Conservation (phyloP, 106 monocot species). For the Dendrobium chrysotoxum region DNA sequence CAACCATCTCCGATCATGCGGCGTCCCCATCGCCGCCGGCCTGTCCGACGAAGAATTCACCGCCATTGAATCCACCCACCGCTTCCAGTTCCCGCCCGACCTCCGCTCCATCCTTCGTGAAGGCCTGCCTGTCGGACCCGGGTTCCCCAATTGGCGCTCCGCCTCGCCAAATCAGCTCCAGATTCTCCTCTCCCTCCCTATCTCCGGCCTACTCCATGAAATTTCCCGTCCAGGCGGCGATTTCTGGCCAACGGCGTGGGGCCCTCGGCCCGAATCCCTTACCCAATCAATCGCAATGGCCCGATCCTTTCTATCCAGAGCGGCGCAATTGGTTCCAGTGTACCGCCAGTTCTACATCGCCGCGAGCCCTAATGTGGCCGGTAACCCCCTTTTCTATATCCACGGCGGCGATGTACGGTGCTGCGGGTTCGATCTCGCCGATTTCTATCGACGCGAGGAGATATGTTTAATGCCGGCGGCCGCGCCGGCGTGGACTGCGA, state of each 20-base stretch:
- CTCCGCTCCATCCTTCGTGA: conserved; percentile 48
- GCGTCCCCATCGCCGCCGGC: conserved; percentile 26
- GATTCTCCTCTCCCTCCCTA: conserved; percentile 13
- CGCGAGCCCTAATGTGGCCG: not conserved
- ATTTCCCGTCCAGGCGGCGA: conserved; percentile 14
- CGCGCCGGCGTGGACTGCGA: conserved; percentile 3
- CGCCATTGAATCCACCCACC: conserved; percentile 18
- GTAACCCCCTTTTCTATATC: not conserved
- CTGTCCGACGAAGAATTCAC: conserved; percentile 37
- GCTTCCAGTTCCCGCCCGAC: conserved; percentile 20
- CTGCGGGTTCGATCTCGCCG: conserved; percentile 1
- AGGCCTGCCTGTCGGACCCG: conserved; percentile 40
- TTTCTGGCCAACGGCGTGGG: not conserved
- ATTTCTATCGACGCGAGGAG: not conserved
- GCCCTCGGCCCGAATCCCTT: not conserved
- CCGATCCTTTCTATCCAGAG: not conserved
- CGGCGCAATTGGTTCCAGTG: not conserved
- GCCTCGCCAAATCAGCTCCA: conserved; percentile 12
- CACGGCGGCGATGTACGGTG: not conserved
- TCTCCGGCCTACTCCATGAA: conserved; percentile 4
- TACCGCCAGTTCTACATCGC: conserved; percentile 7
- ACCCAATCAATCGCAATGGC: not conserved
- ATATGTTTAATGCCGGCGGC: not conserved
- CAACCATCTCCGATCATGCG: conserved; percentile 19
- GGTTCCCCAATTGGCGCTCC: conserved; percentile 23